Evolutionary conservation across 352 stramenopile genomes (phyloP), one percentile per base, ranked within the genome.

Genomic region (Globisporangium iwayamae): DNA sequence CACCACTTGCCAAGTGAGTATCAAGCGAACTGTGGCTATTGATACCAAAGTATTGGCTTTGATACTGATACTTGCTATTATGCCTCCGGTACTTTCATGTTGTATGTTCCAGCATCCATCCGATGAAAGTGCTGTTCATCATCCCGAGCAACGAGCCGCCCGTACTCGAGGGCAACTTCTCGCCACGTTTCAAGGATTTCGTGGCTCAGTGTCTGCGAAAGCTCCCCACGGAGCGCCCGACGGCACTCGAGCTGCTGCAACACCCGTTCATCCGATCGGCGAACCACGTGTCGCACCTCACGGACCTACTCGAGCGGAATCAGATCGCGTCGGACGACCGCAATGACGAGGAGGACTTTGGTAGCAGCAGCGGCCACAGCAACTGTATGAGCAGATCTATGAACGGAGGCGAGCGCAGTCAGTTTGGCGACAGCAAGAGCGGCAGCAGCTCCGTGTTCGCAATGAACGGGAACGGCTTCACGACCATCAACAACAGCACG

Each of bases 71-170:
- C 32, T 36, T 36, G 1, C 7, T 5, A 9, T 9, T 36, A 9
- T 36, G 32, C 32, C 32, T 36, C 9, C 7, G 36, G 46, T 30
- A 32, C 46, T 28, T 30, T 28, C 1, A 38, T 56, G 14, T 28
- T 47, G 20, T 43, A 28, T 66, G 28, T 36, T 61, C 16, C 54
- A 98, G 98, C 65, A 88, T 99, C 46, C 96, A 99, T 74, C 98
- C 97, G 7, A 98, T 99, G 83, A 91, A 98, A 71, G 98, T 98
- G 56, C 94, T 99, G 62, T 99, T 99, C 74, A 90, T 99, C 67
- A 99, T 99, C 72, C 96, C 97, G 6, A 96, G 93, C 46, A 97
- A 96, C 73, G 88, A 96, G 8, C 89, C 93, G 45, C 90, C 95
- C 3, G 79, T 71, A 38, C 78, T 98, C 8, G 82, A 94, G 50